Percentiles rank a stretch among this genome's conserved stretches.
Evolutionary conservation across 345 rosid genomes (phyloP).

Genomic region (Salix dunnii): DNA sequence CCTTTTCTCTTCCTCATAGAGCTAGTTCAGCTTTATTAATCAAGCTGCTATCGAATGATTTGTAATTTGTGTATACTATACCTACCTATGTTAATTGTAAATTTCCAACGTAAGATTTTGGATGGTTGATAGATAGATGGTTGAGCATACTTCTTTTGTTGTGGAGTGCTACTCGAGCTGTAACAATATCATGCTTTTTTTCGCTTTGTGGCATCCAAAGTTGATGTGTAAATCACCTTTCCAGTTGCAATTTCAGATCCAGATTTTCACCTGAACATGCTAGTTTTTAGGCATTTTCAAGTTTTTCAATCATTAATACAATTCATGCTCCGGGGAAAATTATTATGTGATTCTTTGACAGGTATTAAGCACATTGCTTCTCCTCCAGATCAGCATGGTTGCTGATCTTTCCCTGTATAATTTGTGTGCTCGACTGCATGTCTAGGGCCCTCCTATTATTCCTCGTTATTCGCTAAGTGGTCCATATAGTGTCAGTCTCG

Average conservation of each 20-base stretch:
- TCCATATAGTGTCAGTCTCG: too few species aligned
- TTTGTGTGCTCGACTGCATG: not conserved
- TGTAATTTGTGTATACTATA: conserved; percentile 30
- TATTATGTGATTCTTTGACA: not conserved
- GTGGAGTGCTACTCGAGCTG: not conserved
- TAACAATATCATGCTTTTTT: not conserved
- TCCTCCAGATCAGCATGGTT: not conserved
- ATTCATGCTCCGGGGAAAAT: too few species aligned
- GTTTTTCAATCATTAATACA: too few species aligned
- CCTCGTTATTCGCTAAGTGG: too few species aligned
- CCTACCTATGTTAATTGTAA: conserved; percentile 26
- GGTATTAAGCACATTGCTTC: not conserved
- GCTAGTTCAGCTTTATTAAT: conserved; percentile 3
- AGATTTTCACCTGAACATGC: not conserved
- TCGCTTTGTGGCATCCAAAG: not conserved
- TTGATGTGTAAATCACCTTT: not conserved
- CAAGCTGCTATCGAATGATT: conserved; percentile 14
- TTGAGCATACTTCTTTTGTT: conserved; percentile 1
- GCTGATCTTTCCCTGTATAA: not conserved
- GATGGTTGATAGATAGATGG: not conserved
- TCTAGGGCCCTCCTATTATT: not conserved
- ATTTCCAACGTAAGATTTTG: conserved; percentile 6
- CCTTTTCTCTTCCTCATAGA: not conserved
- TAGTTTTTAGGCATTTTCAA: too few species aligned
- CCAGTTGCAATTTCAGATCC: not conserved